Evolutionary conservation across 2,329 filamentous ascomycete genomes (phyloP).

Genomic region (Phialophora chinensis): DNA sequence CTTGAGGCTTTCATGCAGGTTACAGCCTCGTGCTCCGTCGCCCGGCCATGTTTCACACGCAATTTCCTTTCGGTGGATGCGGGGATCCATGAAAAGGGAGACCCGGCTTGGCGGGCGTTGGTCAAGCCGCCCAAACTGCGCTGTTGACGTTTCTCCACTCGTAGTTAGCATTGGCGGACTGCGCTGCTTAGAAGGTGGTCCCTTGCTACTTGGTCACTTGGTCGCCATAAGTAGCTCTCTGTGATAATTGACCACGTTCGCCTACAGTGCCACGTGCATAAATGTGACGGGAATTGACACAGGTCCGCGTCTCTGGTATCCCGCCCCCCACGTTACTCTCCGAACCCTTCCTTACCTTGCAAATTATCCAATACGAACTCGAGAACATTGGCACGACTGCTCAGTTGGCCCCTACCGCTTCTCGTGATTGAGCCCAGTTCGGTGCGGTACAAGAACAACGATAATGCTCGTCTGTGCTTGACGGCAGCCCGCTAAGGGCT

Average conservation of each 20-base stretch:
- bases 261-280: background rate
- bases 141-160: constrained; percentile 23
- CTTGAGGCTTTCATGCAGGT: background rate
- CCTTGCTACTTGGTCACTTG: constrained; percentile 7
- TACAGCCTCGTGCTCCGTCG: background rate
- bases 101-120: constrained; percentile 12
- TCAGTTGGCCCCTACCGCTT: background rate
- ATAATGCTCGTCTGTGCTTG: constrained; percentile 16
- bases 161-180: constrained; percentile 9
- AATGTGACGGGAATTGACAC: constrained; percentile 8
- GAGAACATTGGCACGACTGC: constrained; percentile 15
- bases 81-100: constrained; percentile 12
- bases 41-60: constrained; percentile 1
- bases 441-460: constrained; percentile 19
- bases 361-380: constrained; percentile 20
- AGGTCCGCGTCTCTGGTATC: background rate
- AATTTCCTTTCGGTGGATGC: constrained; percentile 11
- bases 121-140: background rate
- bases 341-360: background rate
- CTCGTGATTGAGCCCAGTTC: constrained; percentile 9
- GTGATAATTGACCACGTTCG: background rate
- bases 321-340: background rate
- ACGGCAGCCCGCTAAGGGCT: constrained; percentile 9
- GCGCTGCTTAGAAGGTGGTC: constrained; percentile 26
- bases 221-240: constrained; percentile 8